phyloP scores from a whole-genome alignment of 176 grass and related monocot species.

The Aegilops sharonensis region DNA sequence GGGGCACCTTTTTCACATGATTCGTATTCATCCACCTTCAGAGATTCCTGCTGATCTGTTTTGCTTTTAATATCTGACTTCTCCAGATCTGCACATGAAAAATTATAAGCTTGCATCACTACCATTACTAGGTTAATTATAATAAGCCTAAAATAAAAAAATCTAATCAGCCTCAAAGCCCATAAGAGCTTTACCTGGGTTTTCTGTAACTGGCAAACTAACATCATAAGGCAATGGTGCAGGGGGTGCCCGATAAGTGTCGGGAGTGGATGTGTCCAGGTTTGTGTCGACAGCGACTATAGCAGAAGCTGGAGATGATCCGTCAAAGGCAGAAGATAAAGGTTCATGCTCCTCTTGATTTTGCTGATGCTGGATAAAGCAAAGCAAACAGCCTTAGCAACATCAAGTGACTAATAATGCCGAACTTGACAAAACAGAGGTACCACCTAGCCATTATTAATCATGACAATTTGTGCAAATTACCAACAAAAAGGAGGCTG shows the following conservation, averaged over 20 bases:
- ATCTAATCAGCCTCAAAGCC: background rate
- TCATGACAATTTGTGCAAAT: background rate
- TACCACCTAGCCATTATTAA: background rate
- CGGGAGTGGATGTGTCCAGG: conserved; percentile 73
- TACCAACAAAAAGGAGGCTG: background rate
- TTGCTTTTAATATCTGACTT: conserved; percentile 58
- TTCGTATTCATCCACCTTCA: conserved; percentile 49
- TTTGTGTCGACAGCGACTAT: conserved; percentile 65
- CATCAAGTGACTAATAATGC: background rate
- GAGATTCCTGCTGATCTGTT: conserved; percentile 52
- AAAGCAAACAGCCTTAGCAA: conserved; percentile 20
- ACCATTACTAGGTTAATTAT: background rate
- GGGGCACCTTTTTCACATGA: conserved; percentile 42
- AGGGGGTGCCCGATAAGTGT: conserved; percentile 76
- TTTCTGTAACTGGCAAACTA: conserved; percentile 46
- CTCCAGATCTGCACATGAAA: conserved; percentile 47
- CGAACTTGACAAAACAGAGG: background rate
- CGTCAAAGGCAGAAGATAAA: conserved; percentile 62
- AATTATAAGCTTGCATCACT: conserved; percentile 4
- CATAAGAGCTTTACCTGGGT: conserved; percentile 37
- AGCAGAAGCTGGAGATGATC: conserved; percentile 53
- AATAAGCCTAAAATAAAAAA: background rate
- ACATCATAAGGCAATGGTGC: conserved; percentile 88
- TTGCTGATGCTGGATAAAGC: conserved; percentile 51
- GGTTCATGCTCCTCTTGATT: conserved; percentile 69